These are phyloP conservation scores for Malbranchea zuffiana DNA, from an alignment of 2,329 filamentous ascomycete species.

Conservation along the genomic window DNA sequence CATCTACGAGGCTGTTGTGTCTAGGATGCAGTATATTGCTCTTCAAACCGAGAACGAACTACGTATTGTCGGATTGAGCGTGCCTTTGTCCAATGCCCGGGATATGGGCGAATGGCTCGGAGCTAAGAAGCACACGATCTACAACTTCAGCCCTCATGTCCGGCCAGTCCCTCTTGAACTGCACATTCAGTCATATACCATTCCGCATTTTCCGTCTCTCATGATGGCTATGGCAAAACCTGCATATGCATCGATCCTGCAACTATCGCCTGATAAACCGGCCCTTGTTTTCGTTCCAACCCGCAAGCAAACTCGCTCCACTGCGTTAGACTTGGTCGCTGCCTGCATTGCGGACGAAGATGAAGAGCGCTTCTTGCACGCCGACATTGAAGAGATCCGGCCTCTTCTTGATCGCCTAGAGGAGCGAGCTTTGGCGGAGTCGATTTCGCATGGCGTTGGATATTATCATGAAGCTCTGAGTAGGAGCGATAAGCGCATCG, in stretches of 20 bases:
- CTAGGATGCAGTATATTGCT: constrained; percentile 91
- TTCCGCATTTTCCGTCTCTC: constrained; percentile 91
- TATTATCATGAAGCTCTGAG: constrained; percentile 95
- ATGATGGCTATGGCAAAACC: constrained; percentile 99
- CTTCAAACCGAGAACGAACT: constrained; percentile 75
- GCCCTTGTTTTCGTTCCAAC: constrained; percentile 86
- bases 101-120: constrained; percentile 98
- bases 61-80: constrained; percentile 79
- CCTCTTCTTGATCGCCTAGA: constrained; percentile 74
- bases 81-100: constrained; percentile 82
- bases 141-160: constrained; percentile 92
- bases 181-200: constrained; percentile 88
- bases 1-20: constrained; percentile 93
- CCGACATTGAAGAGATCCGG: constrained; percentile 67
- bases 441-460: constrained; percentile 83
- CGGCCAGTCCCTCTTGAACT: constrained; percentile 83
- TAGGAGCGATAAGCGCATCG: constrained; percentile 80
- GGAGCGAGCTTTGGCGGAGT: constrained; percentile 77
- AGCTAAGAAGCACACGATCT: constrained; percentile 94
- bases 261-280: constrained; percentile 79
- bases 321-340: constrained; percentile 76
- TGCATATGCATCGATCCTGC: constrained; percentile 75
- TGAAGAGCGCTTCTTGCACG: constrained; percentile 86
- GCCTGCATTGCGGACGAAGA: constrained; percentile 80
- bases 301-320: constrained; percentile 82